Conservation (phyloP, 2,329 filamentous ascomycete species). For the Tolypocladium inflatum region DNA sequence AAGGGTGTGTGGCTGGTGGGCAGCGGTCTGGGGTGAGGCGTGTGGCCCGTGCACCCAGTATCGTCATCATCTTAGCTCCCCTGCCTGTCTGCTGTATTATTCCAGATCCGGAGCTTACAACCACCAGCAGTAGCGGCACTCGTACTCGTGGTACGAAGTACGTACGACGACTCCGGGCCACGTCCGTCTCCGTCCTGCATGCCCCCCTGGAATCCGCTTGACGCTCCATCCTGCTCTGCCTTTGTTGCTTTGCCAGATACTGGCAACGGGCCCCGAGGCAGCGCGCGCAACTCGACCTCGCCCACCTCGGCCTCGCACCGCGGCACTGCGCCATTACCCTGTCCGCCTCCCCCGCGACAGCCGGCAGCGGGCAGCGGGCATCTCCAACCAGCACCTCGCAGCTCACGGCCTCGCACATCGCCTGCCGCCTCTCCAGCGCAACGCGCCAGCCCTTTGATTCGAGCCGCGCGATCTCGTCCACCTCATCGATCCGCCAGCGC, state of each 20-base stretch:
- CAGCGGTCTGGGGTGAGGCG: background rate
- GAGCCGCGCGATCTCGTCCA: background rate
- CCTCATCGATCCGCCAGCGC: slow-evolving; percentile 1
- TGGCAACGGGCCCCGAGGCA: slow-evolving; percentile 11
- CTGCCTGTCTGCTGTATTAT: background rate
- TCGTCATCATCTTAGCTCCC: slow-evolving; percentile 8
- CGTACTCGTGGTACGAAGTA: background rate
- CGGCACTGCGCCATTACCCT: background rate
- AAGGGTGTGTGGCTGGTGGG: background rate
- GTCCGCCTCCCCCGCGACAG: background rate
- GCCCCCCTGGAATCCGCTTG: background rate
- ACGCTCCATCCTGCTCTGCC: background rate
- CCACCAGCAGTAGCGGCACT: background rate
- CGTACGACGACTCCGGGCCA: background rate
- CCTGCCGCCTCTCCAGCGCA: background rate
- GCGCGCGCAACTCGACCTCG: slow-evolving; percentile 6
- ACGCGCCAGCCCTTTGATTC: background rate
- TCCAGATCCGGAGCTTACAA: slow-evolving; percentile 3
- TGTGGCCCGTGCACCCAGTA: slow-evolving; percentile 8
- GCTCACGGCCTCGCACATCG: background rate
- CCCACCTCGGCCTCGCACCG: background rate
- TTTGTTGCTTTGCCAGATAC: slow-evolving; percentile 4
- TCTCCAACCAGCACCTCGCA: background rate
- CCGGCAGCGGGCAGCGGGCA: background rate
- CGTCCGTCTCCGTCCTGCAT: background rate